Evolutionary conservation across 371 early-diverging fungal species (phyloP).

Genomic region (Batkoa obscura): DNA sequence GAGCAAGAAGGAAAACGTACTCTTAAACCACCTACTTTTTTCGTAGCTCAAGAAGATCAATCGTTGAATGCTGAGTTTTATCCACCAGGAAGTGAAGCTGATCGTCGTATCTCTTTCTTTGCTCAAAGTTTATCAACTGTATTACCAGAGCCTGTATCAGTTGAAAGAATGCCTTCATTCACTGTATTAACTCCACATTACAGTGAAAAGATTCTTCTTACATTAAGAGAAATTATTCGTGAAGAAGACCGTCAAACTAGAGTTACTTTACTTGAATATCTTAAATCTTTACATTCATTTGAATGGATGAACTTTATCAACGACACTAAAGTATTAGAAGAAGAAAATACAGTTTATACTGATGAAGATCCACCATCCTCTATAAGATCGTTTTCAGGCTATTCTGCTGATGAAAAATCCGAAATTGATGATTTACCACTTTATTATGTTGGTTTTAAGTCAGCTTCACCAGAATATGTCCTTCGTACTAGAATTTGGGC

Average conservation of each 20-base stretch:
- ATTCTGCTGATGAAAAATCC: neutral
- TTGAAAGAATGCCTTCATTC: too few relatives aligned
- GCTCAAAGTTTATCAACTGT: conserved; percentile 72
- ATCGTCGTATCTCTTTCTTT: conserved; percentile 73
- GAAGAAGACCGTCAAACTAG: conserved; percentile 64
- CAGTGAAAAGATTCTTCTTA: conserved; percentile 70
- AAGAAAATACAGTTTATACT: conserved; percentile 25
- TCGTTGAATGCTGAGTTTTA: conserved; percentile 57
- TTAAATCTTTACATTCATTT: conserved; percentile 60
- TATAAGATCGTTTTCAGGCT: neutral
- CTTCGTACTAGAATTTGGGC: conserved; percentile 82
- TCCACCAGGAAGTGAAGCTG: conserved; percentile 60
- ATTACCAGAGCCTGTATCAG: conserved; percentile 65
- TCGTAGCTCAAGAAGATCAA: conserved; percentile 63
- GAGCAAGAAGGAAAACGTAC: conserved; percentile 41
- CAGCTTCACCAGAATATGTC: conserved; percentile 58
- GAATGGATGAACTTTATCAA: conserved; percentile 86
- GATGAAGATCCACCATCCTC: conserved; percentile 6
- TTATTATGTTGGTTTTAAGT: conserved; percentile 65
- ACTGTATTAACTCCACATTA: too few relatives aligned
- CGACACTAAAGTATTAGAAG: conserved; percentile 62
- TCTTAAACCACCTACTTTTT: conserved; percentile 62
- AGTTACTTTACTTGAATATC: conserved; percentile 64
- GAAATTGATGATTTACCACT: conserved; percentile 50
- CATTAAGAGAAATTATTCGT: conserved; percentile 66